Evolutionary conservation across 306 rosid species (phyloP).

Genomic region (Biancaea sappan): DNA sequence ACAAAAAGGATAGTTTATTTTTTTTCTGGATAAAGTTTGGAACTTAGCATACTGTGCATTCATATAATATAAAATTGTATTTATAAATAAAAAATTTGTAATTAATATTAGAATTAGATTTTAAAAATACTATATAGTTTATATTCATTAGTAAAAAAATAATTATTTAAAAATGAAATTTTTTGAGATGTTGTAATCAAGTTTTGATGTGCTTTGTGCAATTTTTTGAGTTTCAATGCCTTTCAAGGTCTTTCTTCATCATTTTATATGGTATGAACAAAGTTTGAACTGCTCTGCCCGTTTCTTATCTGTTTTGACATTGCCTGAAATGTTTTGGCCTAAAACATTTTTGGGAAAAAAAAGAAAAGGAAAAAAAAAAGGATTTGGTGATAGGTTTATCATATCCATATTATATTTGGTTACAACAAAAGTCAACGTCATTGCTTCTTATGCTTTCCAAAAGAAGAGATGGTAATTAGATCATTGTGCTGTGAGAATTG

Average conservation of each 20-base stretch:
- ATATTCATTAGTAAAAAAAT: not conserved
- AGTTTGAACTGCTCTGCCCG: no score
- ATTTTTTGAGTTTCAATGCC: not conserved
- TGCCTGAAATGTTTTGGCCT: not conserved
- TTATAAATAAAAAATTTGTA: no score
- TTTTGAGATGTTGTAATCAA: no score
- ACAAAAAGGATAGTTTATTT: no score
- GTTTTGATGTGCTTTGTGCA: not conserved
- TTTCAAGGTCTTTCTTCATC: not conserved
- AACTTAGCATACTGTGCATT: no score
- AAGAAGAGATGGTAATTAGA: not conserved
- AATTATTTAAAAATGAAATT: not conserved
- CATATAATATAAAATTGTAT: no score
- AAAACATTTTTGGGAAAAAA: no score
- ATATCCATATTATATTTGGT: not conserved
- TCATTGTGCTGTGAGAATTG: not conserved
- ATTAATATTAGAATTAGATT: no score
- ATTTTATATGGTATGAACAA: not conserved
- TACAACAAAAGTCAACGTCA: not conserved
- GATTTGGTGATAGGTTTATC: not conserved
- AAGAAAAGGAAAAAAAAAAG: not conserved
- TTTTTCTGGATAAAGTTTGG: no score
- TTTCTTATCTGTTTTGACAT: no score
- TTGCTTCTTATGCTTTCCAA: not conserved
- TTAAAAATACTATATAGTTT: not conserved